Evolutionary conservation across 345 rosid species (phyloP), one percentile per base, ranked within the genome.

Genomic region (Ailanthus altissimus): DNA sequence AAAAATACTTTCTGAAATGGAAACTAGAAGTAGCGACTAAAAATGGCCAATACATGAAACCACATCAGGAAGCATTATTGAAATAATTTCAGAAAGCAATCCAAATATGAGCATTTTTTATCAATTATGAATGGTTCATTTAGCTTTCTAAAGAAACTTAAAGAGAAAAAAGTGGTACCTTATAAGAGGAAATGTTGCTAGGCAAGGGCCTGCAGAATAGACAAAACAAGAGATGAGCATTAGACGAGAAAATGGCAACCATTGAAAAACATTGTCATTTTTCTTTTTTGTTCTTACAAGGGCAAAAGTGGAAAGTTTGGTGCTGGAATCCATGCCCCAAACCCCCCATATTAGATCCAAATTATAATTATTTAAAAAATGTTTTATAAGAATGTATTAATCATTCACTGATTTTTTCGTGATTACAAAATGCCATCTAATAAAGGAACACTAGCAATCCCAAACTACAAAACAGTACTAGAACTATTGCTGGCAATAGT

Each of bases 121-220:
- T 20, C 51, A 46, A 60, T 43, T 16, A 45, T 43, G 25, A 32
- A 20, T 6, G 25, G 54, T 78, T 65, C 65, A 65, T 42, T 36
- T 69, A 21, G 26, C 43, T 67, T 59, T 45, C 26, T 47, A 68
- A 51, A 53, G 70, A 64, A 56, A 23, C 25, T 57, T 9, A 78
- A 72, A 47, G 36, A 49, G 38, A 63, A 75, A 75, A 60, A 60
- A 38, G 46, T 61, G 69, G 73, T 89, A 93, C 98, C 98, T 91
- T 94, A 79, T 93, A 94, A 28, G 97, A 93, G 47, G 98, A 93
- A 75, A 94, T 62, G 86, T 84, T 86, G 85, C 90, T 93, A 4
- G 98, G 98, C 83, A 94, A 81, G 70, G 98, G 97, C 83, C 97
- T 93, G 86, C 53, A 82, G 49, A 84, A 70, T 75, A 67, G 80